Base-by-base conservation (phyloP, 2,329 filamentous ascomycete species). In the Aspergillus candidus region DNA sequence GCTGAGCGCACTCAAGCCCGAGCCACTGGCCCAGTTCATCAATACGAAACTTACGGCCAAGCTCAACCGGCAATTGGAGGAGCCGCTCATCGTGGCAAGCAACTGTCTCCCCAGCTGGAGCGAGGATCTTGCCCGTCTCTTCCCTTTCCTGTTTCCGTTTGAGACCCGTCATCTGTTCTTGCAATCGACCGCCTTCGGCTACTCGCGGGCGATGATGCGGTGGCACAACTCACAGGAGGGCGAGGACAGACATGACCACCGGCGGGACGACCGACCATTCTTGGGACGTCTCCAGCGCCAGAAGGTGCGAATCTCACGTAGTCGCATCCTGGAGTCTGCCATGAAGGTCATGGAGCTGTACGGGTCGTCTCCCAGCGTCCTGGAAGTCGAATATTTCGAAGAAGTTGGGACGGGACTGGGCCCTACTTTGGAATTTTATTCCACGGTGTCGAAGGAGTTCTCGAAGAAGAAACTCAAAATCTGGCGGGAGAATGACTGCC, bases 291-390 rank as follows among this genome's bases (percentile, higher is more conserved):
- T 96, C 1, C 93, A 97, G 64, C 83, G 93, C 44, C 93, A 98
- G 61, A 98, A 98, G 67, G 91, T 98, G n/a, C 84, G 93, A 35
- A 97, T 98, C 48, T 95, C 91, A 4, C 82, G 93, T 35, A 82
- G 81, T n/a, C 89, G 94, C 58, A 96, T 98, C 36, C 75, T 98
- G 6, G 93, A 98, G 63, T 97, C 93, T 11, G 93, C 93, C 0
- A 76, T 97, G 65, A 98, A 98, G 68, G 93, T 98, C 27, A 97
- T 98, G 91, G 91, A 98, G 57, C 78, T 97, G 3, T 98, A 98
- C 58, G 93, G 93, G 1, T 88, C 88, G n/a, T 94, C 91, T 1
- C 88, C 94, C 47, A 97, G 91, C 63, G 87, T 97, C 22, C 72
- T 98, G 1, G 93, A 98, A 61, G 91, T 98, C 2, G 94, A 98